Evolutionary conservation across 768 basidiomycete species (phyloP), one percentile per base, ranked within the genome.

Genomic region (Trametes cubensis): DNA sequence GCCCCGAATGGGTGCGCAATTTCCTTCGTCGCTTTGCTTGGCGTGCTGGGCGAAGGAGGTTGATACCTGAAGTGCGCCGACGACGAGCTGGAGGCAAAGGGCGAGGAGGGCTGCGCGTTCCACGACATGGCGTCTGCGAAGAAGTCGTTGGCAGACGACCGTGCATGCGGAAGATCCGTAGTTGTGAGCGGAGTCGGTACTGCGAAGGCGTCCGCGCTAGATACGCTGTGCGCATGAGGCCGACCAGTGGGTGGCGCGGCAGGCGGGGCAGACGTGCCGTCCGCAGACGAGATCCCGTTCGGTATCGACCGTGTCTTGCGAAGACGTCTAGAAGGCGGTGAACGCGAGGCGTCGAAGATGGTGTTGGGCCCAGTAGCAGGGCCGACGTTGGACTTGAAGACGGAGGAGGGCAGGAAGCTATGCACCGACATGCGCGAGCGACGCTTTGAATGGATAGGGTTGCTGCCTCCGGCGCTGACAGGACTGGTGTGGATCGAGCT

Each of bases 161-260:
- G 45, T 40, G 48, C 34, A 6, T 41, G 48, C 21, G 73, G 75
- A 15, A 69, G 67, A 25, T 67, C 67, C n/a, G 71, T 71, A 11
- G 46, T 59, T 25, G 73, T 65, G 8, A 47, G 63, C 3, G 71
- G 59, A 14, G 72, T 44, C 0, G 74, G 67, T 2, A 72, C 74
- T 13, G 82, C 82, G 21, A 83, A 81, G 47, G 84, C 76, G 60
- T 92, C 89, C 14, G 82, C 85, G 2, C 84, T 84, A 0, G 89
- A 92, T 18, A 92, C 89, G 72, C 89, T 91, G 65, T 90, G 87
- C 3, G 90, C 90, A 67, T 92, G 90, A 2, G 80, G 83, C 25
- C 89, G 84, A 42, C 86, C 88, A 0, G 76, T 72, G 4, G 74
- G 66, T 0, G 72, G 67, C 21, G 73, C 63, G 14, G 66, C 42